These are phyloP conservation scores for Diaporthe batatas DNA, from an alignment of 2,329 filamentous ascomycete genomes.

Conservation along the genomic window DNA sequence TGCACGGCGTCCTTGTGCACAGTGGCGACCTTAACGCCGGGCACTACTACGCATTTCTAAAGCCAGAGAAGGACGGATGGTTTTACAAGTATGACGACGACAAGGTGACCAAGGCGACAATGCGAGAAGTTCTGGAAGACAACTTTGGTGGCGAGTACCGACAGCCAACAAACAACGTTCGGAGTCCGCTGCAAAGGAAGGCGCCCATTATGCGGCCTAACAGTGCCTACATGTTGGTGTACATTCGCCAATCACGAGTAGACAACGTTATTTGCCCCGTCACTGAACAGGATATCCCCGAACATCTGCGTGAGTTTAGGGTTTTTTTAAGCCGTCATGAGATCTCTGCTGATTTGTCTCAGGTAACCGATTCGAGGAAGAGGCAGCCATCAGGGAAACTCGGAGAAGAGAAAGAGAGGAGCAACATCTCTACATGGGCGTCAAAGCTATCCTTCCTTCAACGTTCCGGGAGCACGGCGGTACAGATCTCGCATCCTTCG, in stretches of 20 bases:
- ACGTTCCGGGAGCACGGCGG: conserved; percentile 86
- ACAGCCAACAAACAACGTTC: conserved; percentile 60
- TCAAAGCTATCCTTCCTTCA: conserved; percentile 84
- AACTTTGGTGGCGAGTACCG: conserved; percentile 94
- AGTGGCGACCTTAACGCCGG: conserved; percentile 97
- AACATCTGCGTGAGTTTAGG: conserved; percentile 76
- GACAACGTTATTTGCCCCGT: conserved; percentile 85
- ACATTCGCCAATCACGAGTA: conserved; percentile 89
- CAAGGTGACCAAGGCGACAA: conserved; percentile 92
- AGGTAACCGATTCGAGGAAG: conserved; percentile 84
- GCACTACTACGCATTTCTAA: conserved; percentile 98
- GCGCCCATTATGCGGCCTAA: conserved; percentile 73
- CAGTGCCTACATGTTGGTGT: conserved; percentile 99
- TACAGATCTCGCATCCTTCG: conserved; percentile 83
- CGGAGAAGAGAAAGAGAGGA: conserved; percentile 91
- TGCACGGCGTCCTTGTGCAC: conserved; percentile 96
- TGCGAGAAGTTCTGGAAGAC: conserved; percentile 92
- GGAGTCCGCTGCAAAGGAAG: conserved; percentile 66
- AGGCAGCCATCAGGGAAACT: conserved; percentile 80
- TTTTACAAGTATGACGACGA: conserved; percentile 99
- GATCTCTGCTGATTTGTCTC: conserved; percentile 41
- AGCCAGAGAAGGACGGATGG: conserved; percentile 90
- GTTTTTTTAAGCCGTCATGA: not conserved
- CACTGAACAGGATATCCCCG: conserved; percentile 81
- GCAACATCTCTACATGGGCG: conserved; percentile 90